These are phyloP conservation scores for Wickerhamomyces alni DNA, from an alignment of 805 yeast genomes.

Conservation along the genomic window DNA sequence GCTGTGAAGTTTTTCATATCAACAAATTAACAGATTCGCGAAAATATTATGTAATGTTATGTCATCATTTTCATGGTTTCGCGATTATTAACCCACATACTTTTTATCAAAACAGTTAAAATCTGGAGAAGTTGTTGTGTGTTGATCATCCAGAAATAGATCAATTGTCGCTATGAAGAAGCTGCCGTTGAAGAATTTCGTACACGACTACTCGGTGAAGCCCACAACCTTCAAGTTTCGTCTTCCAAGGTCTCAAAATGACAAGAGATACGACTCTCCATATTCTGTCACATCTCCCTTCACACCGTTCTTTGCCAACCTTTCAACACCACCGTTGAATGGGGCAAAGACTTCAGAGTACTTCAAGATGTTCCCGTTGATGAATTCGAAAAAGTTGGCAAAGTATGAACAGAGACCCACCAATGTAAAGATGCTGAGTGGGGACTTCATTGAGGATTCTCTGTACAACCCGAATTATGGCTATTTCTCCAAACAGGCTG, in stretches of 20 bases:
- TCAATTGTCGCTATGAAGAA: neutral
- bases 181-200: neutral
- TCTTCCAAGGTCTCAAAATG: constrained; percentile 11
- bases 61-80: neutral
- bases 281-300: constrained; percentile 11
- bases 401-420: constrained; percentile 41
- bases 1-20: no score
- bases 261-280: constrained; percentile 8
- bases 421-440: constrained; percentile 60
- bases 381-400: constrained; percentile 18
- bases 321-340: constrained; percentile 14
- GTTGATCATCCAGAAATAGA: no score
- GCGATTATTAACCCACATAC: no score
- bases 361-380: constrained; percentile 18
- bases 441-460: constrained; percentile 82
- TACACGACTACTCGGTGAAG: constrained; percentile 18
- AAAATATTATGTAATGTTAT: neutral
- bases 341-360: constrained; percentile 12
- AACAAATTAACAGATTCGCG: no score
- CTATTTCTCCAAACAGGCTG: constrained; percentile 72
- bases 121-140: no score
- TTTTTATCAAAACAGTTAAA: no score
- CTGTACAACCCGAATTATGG: constrained; percentile 80
- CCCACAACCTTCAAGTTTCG: constrained; percentile 18
- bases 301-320: constrained; percentile 8